A percentile compares a stretch with the other conserved stretches of the same genome.
These are phyloP conservation scores for Pythium aphanidermatum DNA, from an alignment of 352 stramenopile genomes.

Conservation along the genomic window DNA sequence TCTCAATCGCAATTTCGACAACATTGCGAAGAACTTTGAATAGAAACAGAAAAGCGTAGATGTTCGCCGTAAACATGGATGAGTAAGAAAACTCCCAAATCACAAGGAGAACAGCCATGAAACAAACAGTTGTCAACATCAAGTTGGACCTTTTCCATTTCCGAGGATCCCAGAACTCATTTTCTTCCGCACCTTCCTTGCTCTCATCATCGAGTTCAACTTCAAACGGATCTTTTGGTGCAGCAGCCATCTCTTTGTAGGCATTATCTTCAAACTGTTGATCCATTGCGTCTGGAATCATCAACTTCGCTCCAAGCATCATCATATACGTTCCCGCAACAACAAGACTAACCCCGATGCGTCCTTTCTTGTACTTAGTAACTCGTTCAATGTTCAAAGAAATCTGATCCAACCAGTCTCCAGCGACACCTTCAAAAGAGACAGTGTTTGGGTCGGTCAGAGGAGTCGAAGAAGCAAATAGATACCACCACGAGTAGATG, in stretches of 20 bases:
- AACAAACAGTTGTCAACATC: conserved; percentile 74
- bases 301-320: conserved; percentile 45
- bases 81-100: conserved; percentile 98
- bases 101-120: conserved; percentile 86
- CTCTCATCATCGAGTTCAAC: conserved; percentile 49
- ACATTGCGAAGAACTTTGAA: conserved; percentile 87
- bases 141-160: conserved; percentile 91
- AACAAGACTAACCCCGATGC: conserved; percentile 81
- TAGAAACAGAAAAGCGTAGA: conserved; percentile 88
- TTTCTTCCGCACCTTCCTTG: conserved; percentile 46
- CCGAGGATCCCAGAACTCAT: conserved; percentile 76
- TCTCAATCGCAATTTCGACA: conserved; percentile 81
- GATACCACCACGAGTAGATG: conserved; percentile 83
- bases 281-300: conserved; percentile 85
- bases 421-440: conserved; percentile 82
- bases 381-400: conserved; percentile 73
- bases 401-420: conserved; percentile 87
- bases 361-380: conserved; percentile 78
- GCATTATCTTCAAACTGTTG: conserved; percentile 71
- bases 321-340: conserved; percentile 81
- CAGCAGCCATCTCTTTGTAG: conserved; percentile 54
- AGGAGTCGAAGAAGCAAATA: conserved; percentile 39
- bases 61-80: conserved; percentile 83
- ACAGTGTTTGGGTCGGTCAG: conserved; percentile 40
- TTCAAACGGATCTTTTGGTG: conserved; percentile 43